Base-by-base conservation (phyloP, 129 eudicot species). In the Flaveria sonorensis region DNA sequence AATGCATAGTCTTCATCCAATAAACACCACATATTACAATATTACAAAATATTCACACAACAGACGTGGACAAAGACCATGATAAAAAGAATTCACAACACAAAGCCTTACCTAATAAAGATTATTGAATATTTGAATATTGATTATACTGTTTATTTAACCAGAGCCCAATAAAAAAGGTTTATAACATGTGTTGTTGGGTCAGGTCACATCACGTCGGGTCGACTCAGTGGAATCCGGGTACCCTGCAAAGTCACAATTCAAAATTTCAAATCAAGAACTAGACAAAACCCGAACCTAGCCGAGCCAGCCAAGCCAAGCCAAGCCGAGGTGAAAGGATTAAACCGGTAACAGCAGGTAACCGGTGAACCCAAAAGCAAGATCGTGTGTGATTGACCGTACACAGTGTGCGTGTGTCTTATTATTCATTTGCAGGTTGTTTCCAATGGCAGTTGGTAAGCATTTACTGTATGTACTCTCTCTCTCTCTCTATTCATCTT, bases 361-460 rank as follows among this genome's bases (percentile, higher is more conserved):
- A 73, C 76, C 79, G 78, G 85, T 81, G 20, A 70, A 69, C 72
- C 63, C 55, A 77, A 81, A 79, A 73, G 71, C 50, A 45, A 73
- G 73, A 70, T 75, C 78, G 72, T 69, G 86, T 50, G 81, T 82
- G 77, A 83, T 80, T 68, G 92, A 81, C 85, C 85, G 83, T 84
- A 77, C 82, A 76, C 74, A 50, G 68, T 67, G 77, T 77, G 72
- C 48, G 81, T 75, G 81, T 80, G 81, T 81, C 70, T 81, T 67
- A 78, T 76, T 73, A 78, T 76, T 77, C 81, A 77, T 82, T 85
- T 78, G 82, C 88, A 60, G 81, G 82, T 75, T 83, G 84, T 84
- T 84, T 84, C 91, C 81, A 78, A 78, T 84, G 92, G 92, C 96
- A 90, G 90, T 87, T 90, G 92, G 90, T 86, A 86, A 86, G 92